phyloP scores from a whole-genome alignment of 2,329 filamentous ascomycete genomes.

The Phaeosphaeriaceae sp. region DNA sequence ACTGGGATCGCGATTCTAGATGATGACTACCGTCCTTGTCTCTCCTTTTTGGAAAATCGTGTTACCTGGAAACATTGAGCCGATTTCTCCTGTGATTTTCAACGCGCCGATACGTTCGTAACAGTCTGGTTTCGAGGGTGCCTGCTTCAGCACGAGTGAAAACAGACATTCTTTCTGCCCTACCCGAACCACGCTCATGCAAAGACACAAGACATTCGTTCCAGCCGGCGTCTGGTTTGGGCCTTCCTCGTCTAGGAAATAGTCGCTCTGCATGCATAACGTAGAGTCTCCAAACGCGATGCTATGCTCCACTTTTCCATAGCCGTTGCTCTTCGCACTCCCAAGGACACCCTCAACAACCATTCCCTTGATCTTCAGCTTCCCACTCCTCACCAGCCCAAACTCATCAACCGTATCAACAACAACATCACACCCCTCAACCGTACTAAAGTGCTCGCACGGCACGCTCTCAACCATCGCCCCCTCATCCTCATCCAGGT shows the following conservation, averaged over 20 bases:
- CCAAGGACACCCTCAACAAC: constrained; percentile 2
- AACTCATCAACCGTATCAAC: constrained; percentile 1
- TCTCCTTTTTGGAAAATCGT: neutral
- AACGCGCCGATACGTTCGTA: constrained; percentile 4
- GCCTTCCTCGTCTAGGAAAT: constrained; percentile 1
- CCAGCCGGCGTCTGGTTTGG: neutral
- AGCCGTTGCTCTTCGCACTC: neutral
- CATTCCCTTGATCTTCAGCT: constrained; percentile 2
- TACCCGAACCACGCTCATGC: constrained; percentile 3
- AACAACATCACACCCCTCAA: constrained; percentile 1
- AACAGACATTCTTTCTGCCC: neutral
- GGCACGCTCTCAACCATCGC: constrained; percentile 1
- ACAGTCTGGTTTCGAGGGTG: neutral
- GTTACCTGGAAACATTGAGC: neutral
- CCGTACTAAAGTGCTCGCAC: neutral
- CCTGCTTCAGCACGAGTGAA: constrained; percentile 2
- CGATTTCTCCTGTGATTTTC: neutral
- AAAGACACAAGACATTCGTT: constrained; percentile 1
- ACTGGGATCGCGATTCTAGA: neutral
- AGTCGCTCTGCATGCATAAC: neutral
- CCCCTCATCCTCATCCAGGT: constrained; percentile 1
- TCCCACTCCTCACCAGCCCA: neutral
- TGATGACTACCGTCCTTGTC: neutral
- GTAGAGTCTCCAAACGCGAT: neutral
- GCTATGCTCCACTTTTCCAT: neutral